Conservation (phyloP, 2,329 filamentous ascomycete species). For the Penicillium sp. region DNA sequence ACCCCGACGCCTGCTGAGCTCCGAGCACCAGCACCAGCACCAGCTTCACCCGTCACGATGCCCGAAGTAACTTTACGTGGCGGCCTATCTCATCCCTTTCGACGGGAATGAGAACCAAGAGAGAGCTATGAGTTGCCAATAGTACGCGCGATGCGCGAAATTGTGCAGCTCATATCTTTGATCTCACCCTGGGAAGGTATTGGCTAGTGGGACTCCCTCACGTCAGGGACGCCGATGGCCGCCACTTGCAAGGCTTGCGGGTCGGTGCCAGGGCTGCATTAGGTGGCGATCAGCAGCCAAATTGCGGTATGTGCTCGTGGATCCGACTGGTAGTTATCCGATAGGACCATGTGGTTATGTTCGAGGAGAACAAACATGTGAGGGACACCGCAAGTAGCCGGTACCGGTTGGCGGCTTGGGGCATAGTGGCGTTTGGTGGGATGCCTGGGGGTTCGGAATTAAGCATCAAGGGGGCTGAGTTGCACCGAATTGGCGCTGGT, state of each 20-base stretch:
- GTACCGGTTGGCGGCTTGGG: slow-evolving; percentile 1
- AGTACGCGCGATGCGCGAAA: slow-evolving; percentile 3
- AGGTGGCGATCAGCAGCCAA: slow-evolving; percentile 8
- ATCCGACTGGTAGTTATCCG: slow-evolving; percentile 7
- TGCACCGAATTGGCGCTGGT: no score
- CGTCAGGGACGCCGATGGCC: slow-evolving; percentile 3
- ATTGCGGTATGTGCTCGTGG: slow-evolving; percentile 10
- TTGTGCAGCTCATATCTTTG: slow-evolving; percentile 2
- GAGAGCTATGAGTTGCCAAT: slow-evolving; percentile 2
- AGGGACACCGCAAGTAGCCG: slow-evolving; percentile 8
- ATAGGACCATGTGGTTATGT: slow-evolving; percentile 15
- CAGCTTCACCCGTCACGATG: no score
- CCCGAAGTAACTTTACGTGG: no score
- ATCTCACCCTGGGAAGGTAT: slow-evolving; percentile 5
- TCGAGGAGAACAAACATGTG: slow-evolving; percentile 10
- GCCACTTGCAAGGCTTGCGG: slow-evolving; percentile 1
- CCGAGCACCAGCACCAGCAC: no score
- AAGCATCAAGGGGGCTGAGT: slow-evolving; percentile 10
- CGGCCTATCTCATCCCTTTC: slow-evolving; percentile 11
- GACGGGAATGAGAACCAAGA: slow-evolving; percentile 3
- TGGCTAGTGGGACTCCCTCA: slow-evolving; percentile 12
- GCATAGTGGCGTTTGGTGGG: slow-evolving; percentile 1
- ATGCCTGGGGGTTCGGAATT: no score
- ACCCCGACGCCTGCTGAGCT: no score
- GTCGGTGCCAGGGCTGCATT: slow-evolving; percentile 9